Evolutionary conservation across 441 rosid species (phyloP).

Genomic region (Mallotus repandus): DNA sequence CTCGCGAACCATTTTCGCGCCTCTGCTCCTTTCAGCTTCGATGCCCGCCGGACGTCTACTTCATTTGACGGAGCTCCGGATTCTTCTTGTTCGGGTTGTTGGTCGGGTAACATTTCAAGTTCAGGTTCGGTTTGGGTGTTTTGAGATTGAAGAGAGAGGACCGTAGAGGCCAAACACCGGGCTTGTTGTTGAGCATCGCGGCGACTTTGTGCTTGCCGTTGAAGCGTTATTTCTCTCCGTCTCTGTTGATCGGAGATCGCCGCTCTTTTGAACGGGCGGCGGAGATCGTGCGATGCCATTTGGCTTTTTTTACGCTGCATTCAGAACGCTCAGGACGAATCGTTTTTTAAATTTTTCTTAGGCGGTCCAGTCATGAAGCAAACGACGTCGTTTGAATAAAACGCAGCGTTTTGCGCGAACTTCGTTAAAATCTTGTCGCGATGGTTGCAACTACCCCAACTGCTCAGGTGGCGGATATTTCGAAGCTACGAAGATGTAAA

Average conservation of each 20-base stretch:
- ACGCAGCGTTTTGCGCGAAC: not conserved
- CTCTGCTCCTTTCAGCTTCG: slow-evolving; percentile 67
- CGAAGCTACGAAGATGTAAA: slow-evolving; percentile 28
- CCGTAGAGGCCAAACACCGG: slow-evolving; percentile 74
- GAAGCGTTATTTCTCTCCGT: slow-evolving; percentile 75
- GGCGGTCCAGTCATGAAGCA: not conserved
- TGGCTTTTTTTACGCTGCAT: not conserved
- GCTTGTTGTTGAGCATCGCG: slow-evolving; percentile 87
- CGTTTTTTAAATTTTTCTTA: not conserved
- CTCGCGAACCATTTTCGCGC: slow-evolving; percentile 80
- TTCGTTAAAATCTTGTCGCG: not conserved
- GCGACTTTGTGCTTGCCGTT: slow-evolving; percentile 74
- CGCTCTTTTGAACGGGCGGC: slow-evolving; percentile 84
- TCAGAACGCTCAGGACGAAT: too few species aligned
- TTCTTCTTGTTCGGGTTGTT: slow-evolving; percentile 26
- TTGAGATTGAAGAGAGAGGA: slow-evolving; percentile 55
- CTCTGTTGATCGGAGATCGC: slow-evolving; percentile 84
- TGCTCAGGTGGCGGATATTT: slow-evolving; percentile 38
- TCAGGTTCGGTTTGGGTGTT: slow-evolving; percentile 37
- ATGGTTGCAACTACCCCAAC: slow-evolving; percentile 25
- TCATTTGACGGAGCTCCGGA: slow-evolving; percentile 35
- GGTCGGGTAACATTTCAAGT: slow-evolving; percentile 15
- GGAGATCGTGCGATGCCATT: slow-evolving; percentile 78
- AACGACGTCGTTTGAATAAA: not conserved
- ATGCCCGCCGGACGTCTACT: slow-evolving; percentile 60